A percentile compares a stretch with the other conserved stretches of the same genome.
These are phyloP conservation scores for Pisolithus tinctorius DNA, from an alignment of 768 basidiomycete species.

Conservation along the genomic window DNA sequence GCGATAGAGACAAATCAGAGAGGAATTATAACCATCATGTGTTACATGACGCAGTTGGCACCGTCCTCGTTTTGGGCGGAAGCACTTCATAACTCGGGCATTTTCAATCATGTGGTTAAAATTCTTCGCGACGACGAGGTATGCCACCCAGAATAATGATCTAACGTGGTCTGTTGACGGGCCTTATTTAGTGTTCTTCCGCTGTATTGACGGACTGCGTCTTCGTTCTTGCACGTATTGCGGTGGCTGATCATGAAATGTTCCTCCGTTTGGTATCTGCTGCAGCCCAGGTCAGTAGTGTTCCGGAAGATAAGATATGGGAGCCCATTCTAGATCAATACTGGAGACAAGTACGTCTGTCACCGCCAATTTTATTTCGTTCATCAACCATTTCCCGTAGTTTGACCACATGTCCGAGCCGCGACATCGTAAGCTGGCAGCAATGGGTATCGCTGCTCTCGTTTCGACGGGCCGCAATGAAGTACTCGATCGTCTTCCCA, in stretches of 20 bases:
- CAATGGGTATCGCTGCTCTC: slow-evolving; percentile 74
- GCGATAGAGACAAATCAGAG: slow-evolving; percentile 50
- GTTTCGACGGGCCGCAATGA: slow-evolving; percentile 70
- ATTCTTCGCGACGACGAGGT: slow-evolving; percentile 65
- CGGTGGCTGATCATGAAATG: slow-evolving; percentile 55
- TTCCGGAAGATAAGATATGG: slow-evolving; percentile 50
- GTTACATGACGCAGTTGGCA: slow-evolving; percentile 55
- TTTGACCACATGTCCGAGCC: slow-evolving; percentile 90
- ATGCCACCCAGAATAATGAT: slow-evolving; percentile 4
- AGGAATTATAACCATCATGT: slow-evolving; percentile 53
- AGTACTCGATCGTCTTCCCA: slow-evolving; percentile 62
- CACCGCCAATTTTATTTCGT: background rate
- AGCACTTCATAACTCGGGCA: slow-evolving; percentile 63
- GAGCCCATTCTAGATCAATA: slow-evolving; percentile 70
- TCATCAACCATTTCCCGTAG: slow-evolving; percentile 31
- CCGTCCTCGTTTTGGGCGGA: slow-evolving; percentile 66
- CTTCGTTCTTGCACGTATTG: slow-evolving; percentile 68
- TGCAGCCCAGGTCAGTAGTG: slow-evolving; percentile 41
- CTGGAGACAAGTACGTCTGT: slow-evolving; percentile 64
- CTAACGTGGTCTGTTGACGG: slow-evolving; percentile 5
- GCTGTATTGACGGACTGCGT: slow-evolving; percentile 57
- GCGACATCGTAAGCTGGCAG: slow-evolving; percentile 73
- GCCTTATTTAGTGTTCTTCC: slow-evolving; percentile 21
- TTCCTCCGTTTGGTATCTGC: slow-evolving; percentile 69
- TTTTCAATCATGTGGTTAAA: slow-evolving; percentile 59